These are phyloP conservation scores for Solanum lignicaule DNA, from an alignment of 257 asterid genomes.

Conservation along the genomic window DNA sequence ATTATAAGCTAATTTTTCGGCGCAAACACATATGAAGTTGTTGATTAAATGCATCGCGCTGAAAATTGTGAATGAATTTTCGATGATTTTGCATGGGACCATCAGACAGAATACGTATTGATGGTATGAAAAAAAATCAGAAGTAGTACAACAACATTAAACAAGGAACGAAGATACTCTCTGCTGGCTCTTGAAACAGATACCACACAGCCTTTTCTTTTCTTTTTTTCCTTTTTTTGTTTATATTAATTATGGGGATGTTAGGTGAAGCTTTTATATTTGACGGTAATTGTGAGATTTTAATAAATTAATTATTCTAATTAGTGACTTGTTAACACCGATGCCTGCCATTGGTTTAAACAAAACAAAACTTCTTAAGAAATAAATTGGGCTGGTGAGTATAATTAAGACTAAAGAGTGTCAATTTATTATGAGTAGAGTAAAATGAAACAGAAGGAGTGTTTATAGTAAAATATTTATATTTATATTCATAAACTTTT, in stretches of 20 bases:
- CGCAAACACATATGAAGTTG: background rate
- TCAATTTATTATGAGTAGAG: background rate
- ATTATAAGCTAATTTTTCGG: background rate
- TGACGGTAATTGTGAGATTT: background rate
- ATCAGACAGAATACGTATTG: background rate
- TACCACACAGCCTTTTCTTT: background rate
- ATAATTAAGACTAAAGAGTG: background rate
- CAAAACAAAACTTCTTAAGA: background rate
- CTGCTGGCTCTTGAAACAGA: background rate
- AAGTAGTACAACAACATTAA: background rate
- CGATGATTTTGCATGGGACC: background rate
- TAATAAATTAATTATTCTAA: background rate
- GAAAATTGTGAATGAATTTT: background rate
- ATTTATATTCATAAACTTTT: background rate
- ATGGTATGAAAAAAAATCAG: background rate
- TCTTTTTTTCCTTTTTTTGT: background rate
- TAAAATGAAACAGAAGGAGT: too few relatives aligned
- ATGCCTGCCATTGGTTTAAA: background rate
- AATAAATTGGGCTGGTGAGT: background rate
- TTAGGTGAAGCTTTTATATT: background rate
- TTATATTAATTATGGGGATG: background rate
- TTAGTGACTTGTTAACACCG: background rate
- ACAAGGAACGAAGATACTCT: background rate
- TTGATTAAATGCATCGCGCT: background rate
- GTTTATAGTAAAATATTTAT: background rate